Base-by-base conservation (phyloP, 2,329 filamentous ascomycete genomes). In the Hymenoscyphus scutula region DNA sequence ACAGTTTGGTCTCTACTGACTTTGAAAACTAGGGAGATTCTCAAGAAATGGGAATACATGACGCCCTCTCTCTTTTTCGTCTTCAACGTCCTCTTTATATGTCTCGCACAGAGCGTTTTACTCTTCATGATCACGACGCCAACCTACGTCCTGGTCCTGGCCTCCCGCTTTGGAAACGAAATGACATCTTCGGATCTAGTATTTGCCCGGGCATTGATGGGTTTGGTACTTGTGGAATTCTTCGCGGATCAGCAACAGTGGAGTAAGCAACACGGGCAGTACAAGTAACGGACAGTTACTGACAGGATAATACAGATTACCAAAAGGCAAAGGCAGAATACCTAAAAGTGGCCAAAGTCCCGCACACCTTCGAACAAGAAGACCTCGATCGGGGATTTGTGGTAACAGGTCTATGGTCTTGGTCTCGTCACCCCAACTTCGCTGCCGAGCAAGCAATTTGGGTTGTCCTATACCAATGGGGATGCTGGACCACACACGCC, bases 241-340 rank as follows among this genome's bases (percentile, higher is more conserved):
- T 84, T 97, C 72, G 91, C 92, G 72, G 95, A 99, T 74, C 88
- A 93, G 66, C 92, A 97, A 74, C 93, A 97, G 77, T 99, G 93
- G 93, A 81, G 87, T 89, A 78, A 67, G 81, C 76, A 41, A 45
- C 45, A 57, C 48, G 53, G 25, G 51, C 48, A 53, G 1, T 27
- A 29, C 55, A 15, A 8, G 45, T 10, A 56, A 32, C 30, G 41
- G 17, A 17, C 27, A 51, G 55, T 58, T 51, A 8, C 29, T 65
- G 51, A 62, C 34, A 25, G 4, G 6, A 37, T 27, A 5, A 6
- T 41, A 7, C 62, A 89, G 87, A 85, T 66, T 99, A 87, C 78
- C 93, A 99, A 74, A 78, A 78, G 17, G 93, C 92, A 56, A 98
- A 97, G 78, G 79, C 84, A 54, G 75, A 84, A 53, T 98, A 97